phyloP scores from a whole-genome alignment of 305 asterid genomes.

The Rubia peregrina region DNA sequence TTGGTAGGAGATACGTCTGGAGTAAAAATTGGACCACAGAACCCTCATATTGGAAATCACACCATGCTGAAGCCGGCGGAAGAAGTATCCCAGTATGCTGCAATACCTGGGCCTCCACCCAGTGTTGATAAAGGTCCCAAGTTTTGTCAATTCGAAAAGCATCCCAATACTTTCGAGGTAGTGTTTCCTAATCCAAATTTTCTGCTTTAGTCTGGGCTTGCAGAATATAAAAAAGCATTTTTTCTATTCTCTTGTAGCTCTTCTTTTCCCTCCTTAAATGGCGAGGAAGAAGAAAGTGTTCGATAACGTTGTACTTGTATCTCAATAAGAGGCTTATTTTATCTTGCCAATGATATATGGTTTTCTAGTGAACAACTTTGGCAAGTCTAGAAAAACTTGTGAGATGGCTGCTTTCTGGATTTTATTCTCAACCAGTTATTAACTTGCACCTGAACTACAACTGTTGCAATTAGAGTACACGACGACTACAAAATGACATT shows the following conservation, averaged over 20 bases:
- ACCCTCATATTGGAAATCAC: conserved; percentile 22
- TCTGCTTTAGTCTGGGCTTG: not conserved
- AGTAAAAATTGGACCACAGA: conserved; percentile 25
- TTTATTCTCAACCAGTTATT: not conserved
- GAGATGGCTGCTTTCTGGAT: no score
- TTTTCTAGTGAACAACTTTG: not conserved
- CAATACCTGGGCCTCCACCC: conserved; percentile 37
- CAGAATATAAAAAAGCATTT: not conserved
- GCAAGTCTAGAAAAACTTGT: not conserved
- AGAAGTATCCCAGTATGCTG: conserved; percentile 27
- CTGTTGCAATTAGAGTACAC: not conserved
- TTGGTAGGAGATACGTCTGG: conserved; percentile 35
- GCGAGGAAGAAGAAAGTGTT: not conserved
- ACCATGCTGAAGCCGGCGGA: conserved; percentile 28
- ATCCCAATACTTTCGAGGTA: conserved; percentile 45
- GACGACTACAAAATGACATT: not conserved
- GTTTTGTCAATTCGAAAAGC: conserved; percentile 27
- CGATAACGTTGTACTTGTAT: not conserved
- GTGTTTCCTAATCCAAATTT: conserved; percentile 13
- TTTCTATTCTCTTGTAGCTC: not conserved
- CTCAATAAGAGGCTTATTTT: not conserved
- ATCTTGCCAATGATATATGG: not conserved
- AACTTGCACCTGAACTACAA: not conserved
- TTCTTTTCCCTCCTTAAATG: not conserved
- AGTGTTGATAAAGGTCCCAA: conserved; percentile 33